Percentiles rank a stretch among this genome's conserved stretches.
These are phyloP conservation scores for Eimeria tenella DNA, from an alignment of 169 alveolate species.

Conservation along the genomic window DNA sequence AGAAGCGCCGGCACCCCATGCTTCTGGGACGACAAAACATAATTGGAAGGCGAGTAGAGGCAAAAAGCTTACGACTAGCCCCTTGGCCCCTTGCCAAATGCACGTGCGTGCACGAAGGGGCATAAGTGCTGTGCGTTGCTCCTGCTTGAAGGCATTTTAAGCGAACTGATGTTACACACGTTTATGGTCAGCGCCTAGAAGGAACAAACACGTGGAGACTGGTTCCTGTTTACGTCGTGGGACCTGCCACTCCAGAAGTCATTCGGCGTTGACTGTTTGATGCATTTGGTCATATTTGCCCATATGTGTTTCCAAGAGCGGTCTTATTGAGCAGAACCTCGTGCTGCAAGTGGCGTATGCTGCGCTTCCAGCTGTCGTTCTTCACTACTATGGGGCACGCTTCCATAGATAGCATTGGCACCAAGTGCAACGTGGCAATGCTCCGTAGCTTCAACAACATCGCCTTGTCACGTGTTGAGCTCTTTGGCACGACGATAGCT, in stretches of 20 bases:
- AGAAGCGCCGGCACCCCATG: too few species aligned
- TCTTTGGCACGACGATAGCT: slow-evolving; percentile 48
- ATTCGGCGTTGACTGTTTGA: background rate
- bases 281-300: slow-evolving; percentile 21
- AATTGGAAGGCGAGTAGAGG: too few species aligned
- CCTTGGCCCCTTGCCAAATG: too few species aligned
- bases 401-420: slow-evolving; percentile 41
- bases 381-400: slow-evolving; percentile 27
- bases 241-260: background rate
- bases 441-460: background rate
- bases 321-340: slow-evolving; percentile 34
- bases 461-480: slow-evolving; percentile 50
- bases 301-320: slow-evolving; percentile 41
- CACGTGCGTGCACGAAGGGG: too few species aligned
- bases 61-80: too few species aligned
- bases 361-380: slow-evolving; percentile 25
- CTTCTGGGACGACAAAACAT: too few species aligned
- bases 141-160: too few species aligned
- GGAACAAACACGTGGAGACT: background rate
- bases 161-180: too few species aligned
- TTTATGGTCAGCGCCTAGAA: background rate
- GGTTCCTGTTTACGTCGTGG: too few species aligned
- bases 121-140: too few species aligned
- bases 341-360: slow-evolving; percentile 50
- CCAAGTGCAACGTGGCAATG: slow-evolving; percentile 54